Conservation (phyloP, 768 basidiomycete species). For the Boletus sp. region DNA sequence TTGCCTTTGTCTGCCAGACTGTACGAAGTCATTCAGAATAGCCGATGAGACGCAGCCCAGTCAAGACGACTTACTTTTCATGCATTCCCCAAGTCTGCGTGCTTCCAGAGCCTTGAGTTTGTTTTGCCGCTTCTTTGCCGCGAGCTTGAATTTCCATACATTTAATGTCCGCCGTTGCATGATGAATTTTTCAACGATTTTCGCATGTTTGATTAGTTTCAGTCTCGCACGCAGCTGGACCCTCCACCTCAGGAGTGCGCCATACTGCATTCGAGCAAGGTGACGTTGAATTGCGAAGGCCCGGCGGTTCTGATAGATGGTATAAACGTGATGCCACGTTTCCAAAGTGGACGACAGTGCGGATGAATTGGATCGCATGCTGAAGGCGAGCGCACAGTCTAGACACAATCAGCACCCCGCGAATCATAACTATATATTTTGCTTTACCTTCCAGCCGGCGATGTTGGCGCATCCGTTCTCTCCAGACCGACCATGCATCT, state of each 20-base stretch:
- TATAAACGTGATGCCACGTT: conserved; percentile 45
- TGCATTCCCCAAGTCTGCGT: conserved; percentile 27
- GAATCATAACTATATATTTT: not conserved
- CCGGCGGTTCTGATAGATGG: conserved; percentile 44
- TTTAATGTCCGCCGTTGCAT: conserved; percentile 45
- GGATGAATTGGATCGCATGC: conserved; percentile 41
- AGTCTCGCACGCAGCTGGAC: conserved; percentile 47
- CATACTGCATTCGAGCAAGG: conserved; percentile 35
- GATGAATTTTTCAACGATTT: conserved; percentile 50
- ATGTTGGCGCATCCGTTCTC: conserved; percentile 38
- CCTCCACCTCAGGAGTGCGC: conserved; percentile 56
- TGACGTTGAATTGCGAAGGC: conserved; percentile 44
- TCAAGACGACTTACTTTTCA: conserved; percentile 36
- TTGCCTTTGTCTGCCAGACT: conserved; percentile 50
- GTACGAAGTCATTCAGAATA: conserved; percentile 7
- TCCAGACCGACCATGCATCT: conserved; percentile 51
- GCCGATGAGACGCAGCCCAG: not conserved
- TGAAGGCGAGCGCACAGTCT: conserved; percentile 54
- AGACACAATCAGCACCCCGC: conserved; percentile 12
- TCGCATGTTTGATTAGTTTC: conserved; percentile 52
- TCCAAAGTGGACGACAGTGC: conserved; percentile 35
- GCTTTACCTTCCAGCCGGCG: conserved; percentile 45
- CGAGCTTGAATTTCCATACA: conserved; percentile 45
- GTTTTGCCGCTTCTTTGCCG: conserved; percentile 42
- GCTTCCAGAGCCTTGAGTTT: conserved; percentile 44